These are phyloP conservation scores for Cyphellophora attinorum DNA, from an alignment of 2,329 filamentous ascomycete genomes.

Conservation along the genomic window DNA sequence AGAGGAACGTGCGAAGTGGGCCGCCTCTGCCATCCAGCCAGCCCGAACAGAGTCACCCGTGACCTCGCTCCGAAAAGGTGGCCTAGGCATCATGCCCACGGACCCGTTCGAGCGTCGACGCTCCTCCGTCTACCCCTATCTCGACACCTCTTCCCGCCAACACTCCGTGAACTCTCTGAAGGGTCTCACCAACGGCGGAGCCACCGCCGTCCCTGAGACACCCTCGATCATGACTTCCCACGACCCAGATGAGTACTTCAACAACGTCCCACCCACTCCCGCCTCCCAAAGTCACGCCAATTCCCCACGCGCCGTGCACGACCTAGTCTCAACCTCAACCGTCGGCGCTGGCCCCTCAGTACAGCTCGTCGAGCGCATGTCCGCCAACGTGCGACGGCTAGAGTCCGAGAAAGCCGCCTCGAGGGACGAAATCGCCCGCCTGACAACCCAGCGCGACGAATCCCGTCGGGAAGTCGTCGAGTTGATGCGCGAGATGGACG, in stretches of 20 bases:
- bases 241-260: conserved; percentile 38
- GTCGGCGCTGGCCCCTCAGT: conserved; percentile 85
- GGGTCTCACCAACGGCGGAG: conserved; percentile 28
- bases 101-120: conserved; percentile 31
- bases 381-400: conserved; percentile 77
- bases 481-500: conserved; percentile 78
- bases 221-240: conserved; percentile 37
- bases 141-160: conserved; percentile 34
- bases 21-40: conserved; percentile 31
- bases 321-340: conserved; percentile 82
- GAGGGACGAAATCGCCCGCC: conserved; percentile 73
- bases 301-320: conserved; percentile 56
- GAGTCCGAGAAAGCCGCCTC: conserved; percentile 85
- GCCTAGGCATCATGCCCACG: conserved; percentile 27
- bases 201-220: conserved; percentile 27
- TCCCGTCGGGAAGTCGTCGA: conserved; percentile 83
- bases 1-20: conserved; percentile 55
- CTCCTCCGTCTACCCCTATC: conserved; percentile 26
- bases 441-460: conserved; percentile 81
- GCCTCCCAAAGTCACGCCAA: conserved; percentile 27
- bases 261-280: conserved; percentile 24
- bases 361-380: conserved; percentile 93
- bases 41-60: conserved; percentile 31
- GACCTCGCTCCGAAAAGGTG: conserved; percentile 28
- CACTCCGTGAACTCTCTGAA: conserved; percentile 34